Percentiles rank a stretch among this genome's conserved stretches.
phyloP scores from a whole-genome alignment of 352 stramenopile genomes.

The Peronospora tabacina region DNA sequence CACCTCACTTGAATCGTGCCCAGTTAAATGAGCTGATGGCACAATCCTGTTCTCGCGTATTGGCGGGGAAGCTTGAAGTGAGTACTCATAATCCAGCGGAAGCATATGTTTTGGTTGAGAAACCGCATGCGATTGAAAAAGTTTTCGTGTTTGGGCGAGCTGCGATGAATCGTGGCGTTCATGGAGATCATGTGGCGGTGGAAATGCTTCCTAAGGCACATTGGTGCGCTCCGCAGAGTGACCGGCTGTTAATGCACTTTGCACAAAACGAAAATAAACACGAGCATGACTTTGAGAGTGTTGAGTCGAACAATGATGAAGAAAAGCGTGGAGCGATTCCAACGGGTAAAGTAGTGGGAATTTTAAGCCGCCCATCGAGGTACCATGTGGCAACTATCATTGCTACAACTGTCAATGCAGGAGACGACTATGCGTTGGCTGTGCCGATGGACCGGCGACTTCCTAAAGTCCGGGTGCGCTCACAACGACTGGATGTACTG shows the following conservation, averaged over 20 bases:
- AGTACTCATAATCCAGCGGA: constrained; percentile 68
- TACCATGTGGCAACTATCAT: constrained; percentile 71
- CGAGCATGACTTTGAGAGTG: constrained; percentile 21
- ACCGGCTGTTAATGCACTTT: constrained; percentile 68
- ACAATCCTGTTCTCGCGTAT: constrained; percentile 18
- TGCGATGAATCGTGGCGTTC: constrained; percentile 94
- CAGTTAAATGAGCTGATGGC: constrained; percentile 37
- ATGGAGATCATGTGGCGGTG: constrained; percentile 95
- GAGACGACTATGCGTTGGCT: constrained; percentile 65
- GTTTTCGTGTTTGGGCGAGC: constrained; percentile 69
- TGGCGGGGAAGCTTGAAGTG: constrained; percentile 58
- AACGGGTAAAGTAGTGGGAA: constrained; percentile 75
- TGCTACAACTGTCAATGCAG: constrained; percentile 44
- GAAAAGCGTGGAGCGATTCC: constrained; percentile 38
- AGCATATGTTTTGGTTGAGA: constrained; percentile 55
- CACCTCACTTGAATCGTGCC: constrained; percentile 33
- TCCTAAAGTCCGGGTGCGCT: constrained; percentile 74
- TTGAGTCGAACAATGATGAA: constrained; percentile 2
- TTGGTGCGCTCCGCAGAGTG: constrained; percentile 68
- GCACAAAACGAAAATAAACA: constrained; percentile 36
- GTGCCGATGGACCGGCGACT: constrained; percentile 79
- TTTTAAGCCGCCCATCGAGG: constrained; percentile 64
- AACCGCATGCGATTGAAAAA: constrained; percentile 35
- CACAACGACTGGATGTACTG: constrained; percentile 62
- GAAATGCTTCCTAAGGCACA: constrained; percentile 77